phyloP scores from a whole-genome alignment of 1,284 basidiomycete genomes.

The Peniophora sp. region DNA sequence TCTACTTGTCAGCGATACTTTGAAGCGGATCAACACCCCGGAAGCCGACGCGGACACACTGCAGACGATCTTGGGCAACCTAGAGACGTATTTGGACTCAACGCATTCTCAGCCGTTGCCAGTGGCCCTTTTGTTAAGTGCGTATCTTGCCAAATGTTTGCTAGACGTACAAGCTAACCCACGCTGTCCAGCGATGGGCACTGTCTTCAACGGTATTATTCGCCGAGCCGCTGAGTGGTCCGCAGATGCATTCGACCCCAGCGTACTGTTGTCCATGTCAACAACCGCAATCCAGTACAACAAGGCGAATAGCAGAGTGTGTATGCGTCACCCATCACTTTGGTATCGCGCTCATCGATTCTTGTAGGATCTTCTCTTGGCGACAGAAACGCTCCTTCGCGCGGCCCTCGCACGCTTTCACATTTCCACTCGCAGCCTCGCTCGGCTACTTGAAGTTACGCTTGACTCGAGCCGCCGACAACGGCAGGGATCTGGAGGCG shows the following conservation, averaged over 20 bases:
- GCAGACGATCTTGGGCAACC: constrained; percentile 38
- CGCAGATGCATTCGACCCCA: constrained; percentile 40
- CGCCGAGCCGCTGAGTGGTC: constrained; percentile 48
- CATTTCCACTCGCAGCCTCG: constrained; percentile 37
- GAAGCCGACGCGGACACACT: neutral
- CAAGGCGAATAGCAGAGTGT: constrained; percentile 48
- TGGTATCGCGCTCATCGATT: neutral
- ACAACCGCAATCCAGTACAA: constrained; percentile 51
- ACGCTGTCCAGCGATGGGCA: constrained; percentile 40
- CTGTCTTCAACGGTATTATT: constrained; percentile 41
- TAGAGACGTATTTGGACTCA: constrained; percentile 41
- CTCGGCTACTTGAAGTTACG: constrained; percentile 42
- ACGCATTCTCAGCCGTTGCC: constrained; percentile 47
- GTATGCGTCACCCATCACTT: constrained; percentile 10
- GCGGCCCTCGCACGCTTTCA: constrained; percentile 41
- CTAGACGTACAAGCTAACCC: constrained; percentile 4
- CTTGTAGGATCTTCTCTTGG: constrained; percentile 49
- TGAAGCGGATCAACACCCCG: neutral
- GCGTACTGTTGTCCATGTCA: constrained; percentile 43
- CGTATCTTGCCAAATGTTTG: constrained; percentile 14
- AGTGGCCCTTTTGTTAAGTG: constrained; percentile 46
- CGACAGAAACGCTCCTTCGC: constrained; percentile 50
- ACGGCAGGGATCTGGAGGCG: constrained; percentile 20
- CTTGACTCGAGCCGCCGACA: constrained; percentile 28
- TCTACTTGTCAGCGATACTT: neutral